Base-by-base conservation (phyloP, 768 basidiomycete genomes). In the Pholiota molesta region DNA sequence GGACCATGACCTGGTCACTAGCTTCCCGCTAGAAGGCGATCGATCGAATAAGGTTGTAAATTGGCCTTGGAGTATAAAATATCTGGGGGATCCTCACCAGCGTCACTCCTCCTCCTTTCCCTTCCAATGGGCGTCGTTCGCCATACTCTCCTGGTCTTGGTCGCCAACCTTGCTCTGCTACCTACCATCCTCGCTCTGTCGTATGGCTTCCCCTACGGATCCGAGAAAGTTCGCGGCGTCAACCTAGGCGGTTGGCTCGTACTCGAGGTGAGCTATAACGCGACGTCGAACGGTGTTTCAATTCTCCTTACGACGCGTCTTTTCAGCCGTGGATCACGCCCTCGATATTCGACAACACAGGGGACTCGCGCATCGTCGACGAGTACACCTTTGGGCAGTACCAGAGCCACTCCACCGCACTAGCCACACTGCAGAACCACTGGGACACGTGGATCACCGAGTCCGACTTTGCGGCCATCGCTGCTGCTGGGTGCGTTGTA, bases 371-470 rank as follows among this genome's bases (percentile, higher is more conserved):
- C 56, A 88, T 92, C 60, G 77, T 91, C 19, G 90, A 92, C 69
- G 90, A 92, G 68, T 92, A 81, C 77, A 91, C 89, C 1, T 92
- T 92, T 66, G 82, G 88, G 55, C 81, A 86, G 69, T 84, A 79
- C 62, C 89, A 91, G 67, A 72, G 82, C 70, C 65, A 71, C 14
- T 64, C 72, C 33, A 82, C 77, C 0, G 92, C 91, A 1, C 69
- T 67, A n/a, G 66, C 68, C n/a, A 75, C 72, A 17, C 79, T 94
- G 21, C 76, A 81, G 62, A 77, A 81, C 52, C 93, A 94, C 71
- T 94, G 92, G 92, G 74, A 91, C 64, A 88, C 87, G 0, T 95
- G 86, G 86, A 94, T 98, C 66, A 92, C 89, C 1, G 89, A 95
- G 69, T 70, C 79, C 19, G 95, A 98, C 74, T 92, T 96, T 70